Conservation (phyloP, 140 eudicot species). For the Ambrosia hybrid region DNA sequence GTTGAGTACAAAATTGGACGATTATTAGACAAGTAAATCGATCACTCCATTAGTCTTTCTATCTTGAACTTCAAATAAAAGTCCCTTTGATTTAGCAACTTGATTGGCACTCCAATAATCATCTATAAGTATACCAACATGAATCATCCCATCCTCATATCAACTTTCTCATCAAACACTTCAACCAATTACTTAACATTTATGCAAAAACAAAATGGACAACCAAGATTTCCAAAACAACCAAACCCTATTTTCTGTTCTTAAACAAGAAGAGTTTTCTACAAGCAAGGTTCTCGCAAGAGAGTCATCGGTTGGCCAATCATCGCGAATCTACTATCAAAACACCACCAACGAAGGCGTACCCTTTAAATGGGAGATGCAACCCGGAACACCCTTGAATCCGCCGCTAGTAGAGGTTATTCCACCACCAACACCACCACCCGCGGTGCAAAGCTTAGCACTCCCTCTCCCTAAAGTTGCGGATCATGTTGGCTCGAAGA, state of each 20-base stretch:
- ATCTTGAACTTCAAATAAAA: slow-evolving; percentile 1
- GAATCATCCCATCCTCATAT: slow-evolving; percentile 25
- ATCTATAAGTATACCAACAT: slow-evolving; percentile 35
- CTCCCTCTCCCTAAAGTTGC: slow-evolving; percentile 43
- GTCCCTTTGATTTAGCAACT: slow-evolving; percentile 1
- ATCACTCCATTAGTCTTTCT: slow-evolving; percentile 7
- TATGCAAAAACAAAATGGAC: slow-evolving; percentile 28
- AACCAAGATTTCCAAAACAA: slow-evolving; percentile 27
- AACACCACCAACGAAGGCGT: slow-evolving; percentile 54
- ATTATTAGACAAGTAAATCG: neutral
- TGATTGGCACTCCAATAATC: slow-evolving; percentile 27
- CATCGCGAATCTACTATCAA: slow-evolving; percentile 53
- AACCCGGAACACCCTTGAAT: slow-evolving; percentile 59
- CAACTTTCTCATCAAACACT: slow-evolving; percentile 22
- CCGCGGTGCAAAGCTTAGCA: slow-evolving; percentile 43
- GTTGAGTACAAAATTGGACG: no score
- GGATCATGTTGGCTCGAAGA: slow-evolving; percentile 20
- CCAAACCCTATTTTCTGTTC: slow-evolving; percentile 35
- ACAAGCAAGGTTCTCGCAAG: slow-evolving; percentile 42
- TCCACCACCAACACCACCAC: slow-evolving; percentile 57
- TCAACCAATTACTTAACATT: slow-evolving; percentile 17
- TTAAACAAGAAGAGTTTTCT: slow-evolving; percentile 43
- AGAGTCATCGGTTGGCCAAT: slow-evolving; percentile 50
- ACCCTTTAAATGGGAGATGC: slow-evolving; percentile 65
- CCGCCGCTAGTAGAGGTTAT: slow-evolving; percentile 40